Evolutionary conservation across 2,329 filamentous ascomycete species (phyloP).

Genomic region (Beauveria scarabaeidicola): DNA sequence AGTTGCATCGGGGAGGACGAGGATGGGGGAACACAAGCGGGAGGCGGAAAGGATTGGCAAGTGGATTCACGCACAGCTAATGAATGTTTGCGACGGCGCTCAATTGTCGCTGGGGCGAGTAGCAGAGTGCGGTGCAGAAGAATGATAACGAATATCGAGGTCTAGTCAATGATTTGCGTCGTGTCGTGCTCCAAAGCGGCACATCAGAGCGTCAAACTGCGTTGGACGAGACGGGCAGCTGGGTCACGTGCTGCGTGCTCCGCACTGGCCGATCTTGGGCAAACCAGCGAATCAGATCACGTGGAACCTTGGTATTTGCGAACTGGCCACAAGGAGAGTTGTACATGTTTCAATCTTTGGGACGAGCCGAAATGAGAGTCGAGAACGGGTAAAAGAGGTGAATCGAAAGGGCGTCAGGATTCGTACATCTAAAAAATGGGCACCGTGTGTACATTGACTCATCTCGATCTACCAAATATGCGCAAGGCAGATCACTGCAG

Average conservation of each 20-base stretch:
- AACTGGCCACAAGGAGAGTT: background rate
- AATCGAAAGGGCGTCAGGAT: background rate
- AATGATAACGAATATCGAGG: conserved; percentile 10
- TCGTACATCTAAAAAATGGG: background rate
- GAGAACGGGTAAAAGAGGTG: too few species aligned
- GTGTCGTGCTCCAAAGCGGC: conserved; percentile 2
- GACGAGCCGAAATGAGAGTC: background rate
- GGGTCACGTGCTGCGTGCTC: conserved; percentile 14
- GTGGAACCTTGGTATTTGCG: background rate
- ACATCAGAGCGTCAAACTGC: conserved; percentile 6
- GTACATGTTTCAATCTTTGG: background rate
- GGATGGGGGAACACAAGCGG: background rate
- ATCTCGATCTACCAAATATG: background rate
- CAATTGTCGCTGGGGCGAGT: conserved; percentile 3
- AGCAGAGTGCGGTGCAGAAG: conserved; percentile 3
- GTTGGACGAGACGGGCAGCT: conserved; percentile 6
- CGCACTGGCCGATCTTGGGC: conserved; percentile 5
- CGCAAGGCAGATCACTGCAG: background rate
- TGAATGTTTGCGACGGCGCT: conserved; percentile 1
- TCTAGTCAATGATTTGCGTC: conserved; percentile 11
- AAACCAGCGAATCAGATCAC: background rate
- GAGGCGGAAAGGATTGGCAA: conserved; percentile 2
- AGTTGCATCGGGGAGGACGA: conserved; percentile 1
- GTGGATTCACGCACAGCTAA: conserved; percentile 5
- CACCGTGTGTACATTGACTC: background rate